phyloP scores from a whole-genome alignment of 1,284 basidiomycete species.

The Termitomyces sp. region DNA sequence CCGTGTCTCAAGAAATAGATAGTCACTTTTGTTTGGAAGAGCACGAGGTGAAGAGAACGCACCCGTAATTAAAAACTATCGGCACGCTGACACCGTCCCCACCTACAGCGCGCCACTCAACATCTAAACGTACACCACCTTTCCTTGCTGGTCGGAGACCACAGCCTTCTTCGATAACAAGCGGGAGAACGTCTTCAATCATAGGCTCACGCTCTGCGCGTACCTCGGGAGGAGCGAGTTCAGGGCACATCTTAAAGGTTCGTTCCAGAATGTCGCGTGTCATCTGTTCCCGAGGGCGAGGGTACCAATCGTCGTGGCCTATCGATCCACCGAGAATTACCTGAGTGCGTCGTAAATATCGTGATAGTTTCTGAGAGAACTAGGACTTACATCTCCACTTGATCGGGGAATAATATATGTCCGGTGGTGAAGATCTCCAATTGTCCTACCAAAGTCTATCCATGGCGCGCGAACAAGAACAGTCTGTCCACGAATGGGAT shows the following conservation, averaged over 20 bases:
- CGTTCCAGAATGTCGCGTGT: conserved; percentile 56
- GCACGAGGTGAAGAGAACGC: conserved; percentile 33
- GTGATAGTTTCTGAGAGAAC: not conserved
- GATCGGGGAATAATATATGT: conserved; percentile 70
- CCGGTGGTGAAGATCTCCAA: conserved; percentile 44
- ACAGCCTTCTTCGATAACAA: conserved; percentile 67
- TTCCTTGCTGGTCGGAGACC: conserved; percentile 69
- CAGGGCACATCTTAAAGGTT: conserved; percentile 56
- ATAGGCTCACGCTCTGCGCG: conserved; percentile 46
- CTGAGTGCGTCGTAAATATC: conserved; percentile 24
- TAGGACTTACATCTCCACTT: conserved; percentile 52
- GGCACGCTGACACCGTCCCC: conserved; percentile 31
- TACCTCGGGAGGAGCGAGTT: conserved; percentile 60
- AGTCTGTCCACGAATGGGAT: conserved; percentile 85
- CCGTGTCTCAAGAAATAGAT: conserved; percentile 38
- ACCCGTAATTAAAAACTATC: conserved; percentile 62
- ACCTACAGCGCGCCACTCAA: conserved; percentile 38
- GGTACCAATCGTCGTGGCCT: conserved; percentile 59
- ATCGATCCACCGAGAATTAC: conserved; percentile 68
- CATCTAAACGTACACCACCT: conserved; percentile 66
- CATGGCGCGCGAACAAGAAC: conserved; percentile 71
- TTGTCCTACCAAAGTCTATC: conserved; percentile 61
- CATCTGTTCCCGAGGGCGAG: conserved; percentile 52
- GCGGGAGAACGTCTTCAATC: conserved; percentile 51
- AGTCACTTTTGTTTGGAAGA: not conserved